Percentiles rank a stretch among this genome's conserved stretches.
phyloP scores from a whole-genome alignment of 306 rosid genomes.

The Lathyrus sativus region DNA sequence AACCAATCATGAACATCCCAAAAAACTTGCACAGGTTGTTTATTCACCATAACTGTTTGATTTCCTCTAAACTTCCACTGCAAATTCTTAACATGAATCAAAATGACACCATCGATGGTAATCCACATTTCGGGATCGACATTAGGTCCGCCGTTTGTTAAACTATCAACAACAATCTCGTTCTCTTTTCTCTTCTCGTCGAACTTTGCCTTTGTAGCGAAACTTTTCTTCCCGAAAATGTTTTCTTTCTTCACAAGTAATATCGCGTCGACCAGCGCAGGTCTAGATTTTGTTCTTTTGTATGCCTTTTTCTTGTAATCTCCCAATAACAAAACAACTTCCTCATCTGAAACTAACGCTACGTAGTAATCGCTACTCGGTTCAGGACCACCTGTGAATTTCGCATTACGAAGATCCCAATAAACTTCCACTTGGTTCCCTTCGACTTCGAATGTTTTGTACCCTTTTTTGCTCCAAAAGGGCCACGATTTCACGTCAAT shows the following conservation, averaged over 20 bases:
- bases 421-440: constrained; percentile 69
- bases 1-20: constrained; percentile 99
- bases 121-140: constrained; percentile 95
- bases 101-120: constrained; percentile 77
- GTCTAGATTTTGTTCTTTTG: constrained; percentile 78
- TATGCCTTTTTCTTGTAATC: constrained; percentile 83
- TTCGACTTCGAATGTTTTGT: constrained; percentile 73
- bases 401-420: constrained; percentile 88
- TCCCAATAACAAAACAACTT: constrained; percentile 74
- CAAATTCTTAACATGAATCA: constrained; percentile 78
- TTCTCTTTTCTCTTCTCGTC: constrained; percentile 68
- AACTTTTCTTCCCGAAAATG: constrained; percentile 79
- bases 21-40: constrained; percentile 73
- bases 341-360: constrained; percentile 71
- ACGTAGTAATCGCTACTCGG: constrained; percentile 79
- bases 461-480: constrained; percentile 95
- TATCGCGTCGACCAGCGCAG: constrained; percentile 64
- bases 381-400: constrained; percentile 71
- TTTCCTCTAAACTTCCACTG: constrained; percentile 97
- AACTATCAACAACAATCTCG: constrained; percentile 85
- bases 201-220: constrained; percentile 64
- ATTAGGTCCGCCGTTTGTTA: constrained; percentile 44
- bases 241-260: constrained; percentile 70
- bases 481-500: constrained; percentile 92
- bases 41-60: constrained; percentile 71